A percentile compares a stretch with the other conserved stretches of the same genome.
phyloP scores from a whole-genome alignment of 805 yeast genomes.

The Lipomyces yamanashiensis region DNA sequence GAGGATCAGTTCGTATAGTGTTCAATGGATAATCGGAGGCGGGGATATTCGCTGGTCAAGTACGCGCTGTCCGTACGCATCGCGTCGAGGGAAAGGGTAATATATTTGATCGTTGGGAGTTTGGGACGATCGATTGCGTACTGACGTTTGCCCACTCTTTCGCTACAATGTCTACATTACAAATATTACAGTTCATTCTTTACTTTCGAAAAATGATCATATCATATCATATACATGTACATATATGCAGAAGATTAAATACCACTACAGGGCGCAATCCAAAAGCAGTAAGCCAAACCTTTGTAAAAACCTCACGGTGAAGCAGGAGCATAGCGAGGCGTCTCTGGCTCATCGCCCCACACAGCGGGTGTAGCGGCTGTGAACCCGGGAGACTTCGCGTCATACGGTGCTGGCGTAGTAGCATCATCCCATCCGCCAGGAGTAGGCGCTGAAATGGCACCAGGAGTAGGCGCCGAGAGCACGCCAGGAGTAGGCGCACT shows the following conservation, averaged over 20 bases:
- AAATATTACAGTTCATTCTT: too few relatives aligned
- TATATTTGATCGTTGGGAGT: too few relatives aligned
- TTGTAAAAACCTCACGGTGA: slow-evolving; percentile 18
- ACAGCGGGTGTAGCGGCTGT: slow-evolving; percentile 39
- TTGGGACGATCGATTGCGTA: too few relatives aligned
- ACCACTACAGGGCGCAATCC: too few relatives aligned
- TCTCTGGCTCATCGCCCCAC: slow-evolving; percentile 35
- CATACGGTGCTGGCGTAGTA: slow-evolving; percentile 45
- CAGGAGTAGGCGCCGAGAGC: slow-evolving; percentile 51
- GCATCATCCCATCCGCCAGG: slow-evolving; percentile 44
- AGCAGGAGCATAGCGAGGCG: slow-evolving; percentile 41
- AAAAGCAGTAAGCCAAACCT: background rate
- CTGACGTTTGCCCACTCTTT: too few relatives aligned
- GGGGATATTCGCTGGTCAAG: too few relatives aligned
- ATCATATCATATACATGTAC: background rate
- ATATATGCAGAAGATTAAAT: background rate
- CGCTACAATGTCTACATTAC: too few relatives aligned
- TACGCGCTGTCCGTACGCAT: too few relatives aligned
- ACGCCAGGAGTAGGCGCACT: slow-evolving; percentile 48
- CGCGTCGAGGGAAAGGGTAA: too few relatives aligned
- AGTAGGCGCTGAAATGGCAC: slow-evolving; percentile 47
- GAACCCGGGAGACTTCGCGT: slow-evolving; percentile 45
- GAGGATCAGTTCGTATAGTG: too few relatives aligned
- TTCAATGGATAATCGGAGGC: too few relatives aligned
- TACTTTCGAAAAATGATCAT: too few relatives aligned